Base-by-base conservation (phyloP, 169 alveolate genomes). In the Eimeria tenella region DNA sequence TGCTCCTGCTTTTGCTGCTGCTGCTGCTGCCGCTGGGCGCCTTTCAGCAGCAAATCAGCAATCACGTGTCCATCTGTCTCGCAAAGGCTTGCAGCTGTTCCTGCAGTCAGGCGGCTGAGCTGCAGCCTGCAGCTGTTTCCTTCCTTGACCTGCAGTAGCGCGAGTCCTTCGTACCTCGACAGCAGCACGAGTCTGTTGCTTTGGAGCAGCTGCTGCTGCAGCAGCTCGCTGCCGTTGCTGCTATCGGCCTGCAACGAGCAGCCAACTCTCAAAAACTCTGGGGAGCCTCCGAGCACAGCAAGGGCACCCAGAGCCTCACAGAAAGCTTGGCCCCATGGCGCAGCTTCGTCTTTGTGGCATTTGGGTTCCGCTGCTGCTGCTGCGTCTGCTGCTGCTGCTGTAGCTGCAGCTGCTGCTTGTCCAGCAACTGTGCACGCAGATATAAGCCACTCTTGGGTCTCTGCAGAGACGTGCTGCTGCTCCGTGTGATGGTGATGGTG, bases 251-350 rank as follows among this genome's bases (percentile, higher is more conserved):
- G 77, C 21, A 90, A 63, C 65, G 63, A 49, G 10, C 90, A 42
- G 52, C 94, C 94, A 8, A 90, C 94, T 50, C 94, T 42, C n/a
- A 90, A 63, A 21, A 90, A 90, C 90, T 90, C 94, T 19, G 90
- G 73, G 5, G 87, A 31, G 23, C 86, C 90, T 42, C 94, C 94
- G 49, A 90, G 62, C 62, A 90, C 94, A 2, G 94, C 90, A 7
- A 90, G 90, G 60, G 94, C 94, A 58, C 94, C 94, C 42, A 90
- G 49, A 5, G 94, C 94, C 71, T 50, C 83, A 17, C 90, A 75
- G 23, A 90, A 65, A 4, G 84, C 62, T 56, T 25, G 63, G 58
- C 73, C 73, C 94, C 94, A 90, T 15, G 19, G 23, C 62, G 79
- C 21, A 63, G 49, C 11, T 49, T 49, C 58, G 7, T 49, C 84